These are phyloP conservation scores for Blastomyces parvus DNA, from an alignment of 2,329 filamentous ascomycete species.

Conservation along the genomic window DNA sequence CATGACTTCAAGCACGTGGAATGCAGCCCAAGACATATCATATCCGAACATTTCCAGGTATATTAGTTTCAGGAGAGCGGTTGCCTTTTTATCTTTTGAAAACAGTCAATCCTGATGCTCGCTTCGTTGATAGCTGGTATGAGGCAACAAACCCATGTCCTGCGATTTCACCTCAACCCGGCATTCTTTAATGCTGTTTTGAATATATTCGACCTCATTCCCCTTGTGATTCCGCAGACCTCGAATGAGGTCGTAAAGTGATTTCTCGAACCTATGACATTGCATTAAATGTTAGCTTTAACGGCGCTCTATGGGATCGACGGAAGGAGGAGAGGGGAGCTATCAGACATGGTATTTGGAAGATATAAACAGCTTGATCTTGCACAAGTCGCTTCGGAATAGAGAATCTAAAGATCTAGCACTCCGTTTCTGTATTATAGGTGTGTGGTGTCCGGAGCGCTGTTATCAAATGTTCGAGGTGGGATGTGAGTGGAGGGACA, in stretches of 20 bases:
- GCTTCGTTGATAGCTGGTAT: slow-evolving; percentile 8
- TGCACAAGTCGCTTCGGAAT: not conserved
- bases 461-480: not conserved
- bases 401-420: not conserved
- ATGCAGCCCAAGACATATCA: slow-evolving; percentile 99
- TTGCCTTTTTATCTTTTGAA: slow-evolving; percentile 79
- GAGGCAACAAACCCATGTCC: slow-evolving; percentile 64
- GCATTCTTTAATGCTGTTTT: slow-evolving; percentile 89
- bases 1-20: slow-evolving; percentile 98
- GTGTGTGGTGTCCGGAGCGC: not conserved
- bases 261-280: slow-evolving; percentile 84
- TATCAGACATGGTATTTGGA: slow-evolving; percentile 2
- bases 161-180: slow-evolving; percentile 82
- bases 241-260: slow-evolving; percentile 95
- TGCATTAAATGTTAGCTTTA: slow-evolving; percentile 3
- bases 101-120: slow-evolving; percentile 1
- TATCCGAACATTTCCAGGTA: slow-evolving; percentile 99
- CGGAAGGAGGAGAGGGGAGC: not conserved
- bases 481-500: not conserved
- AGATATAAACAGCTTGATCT: not conserved
- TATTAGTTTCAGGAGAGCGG: slow-evolving; percentile 85
- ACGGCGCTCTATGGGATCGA: too few species aligned
- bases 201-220: slow-evolving; percentile 88
- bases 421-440: not conserved
- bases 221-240: slow-evolving; percentile 93